Conservation (phyloP, 495 filamentous ascomycete species). For the Lepidopterella palustris region DNA sequence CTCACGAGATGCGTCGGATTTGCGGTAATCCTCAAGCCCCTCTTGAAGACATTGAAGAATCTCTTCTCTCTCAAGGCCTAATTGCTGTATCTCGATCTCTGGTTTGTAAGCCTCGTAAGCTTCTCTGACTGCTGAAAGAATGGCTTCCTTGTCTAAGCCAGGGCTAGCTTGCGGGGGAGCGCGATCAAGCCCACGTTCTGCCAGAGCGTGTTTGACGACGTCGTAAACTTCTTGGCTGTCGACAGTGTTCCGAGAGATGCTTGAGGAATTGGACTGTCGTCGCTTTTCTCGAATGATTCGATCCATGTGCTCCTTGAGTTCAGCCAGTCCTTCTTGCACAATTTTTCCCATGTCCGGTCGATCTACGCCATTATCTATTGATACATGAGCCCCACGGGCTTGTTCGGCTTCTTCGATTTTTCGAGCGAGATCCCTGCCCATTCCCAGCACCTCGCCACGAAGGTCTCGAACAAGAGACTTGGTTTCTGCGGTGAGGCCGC, state of each 20-base stretch:
- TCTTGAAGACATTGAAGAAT: conserved; percentile 77
- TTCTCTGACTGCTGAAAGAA: conserved; percentile 76
- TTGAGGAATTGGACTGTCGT: conserved; percentile 53
- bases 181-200: conserved; percentile 44
- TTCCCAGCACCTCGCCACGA: conserved; percentile 84
- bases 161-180: background rate
- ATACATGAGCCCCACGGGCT: conserved; percentile 38
- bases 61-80: conserved; percentile 81
- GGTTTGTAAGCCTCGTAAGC: conserved; percentile 90
- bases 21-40: conserved; percentile 70
- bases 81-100: conserved; percentile 82
- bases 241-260: conserved; percentile 47
- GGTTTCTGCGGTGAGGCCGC: conserved; percentile 80
- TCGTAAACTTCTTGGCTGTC: conserved; percentile 76
- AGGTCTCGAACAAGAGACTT: conserved; percentile 85
- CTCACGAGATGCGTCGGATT: conserved; percentile 41
- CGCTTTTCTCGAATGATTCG: conserved; percentile 66
- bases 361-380: conserved; percentile 46
- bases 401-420: conserved; percentile 63
- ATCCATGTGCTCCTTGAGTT: conserved; percentile 76
- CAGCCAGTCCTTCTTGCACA: conserved; percentile 68
- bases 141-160: conserved; percentile 59
- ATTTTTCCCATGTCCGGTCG: conserved; percentile 69
- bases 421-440: conserved; percentile 83
- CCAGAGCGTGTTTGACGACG: conserved; percentile 69